A percentile compares a stretch with the other conserved stretches of the same genome.
phyloP scores from a whole-genome alignment of 75 land plant species.

The Ceratopteris richardii region DNA sequence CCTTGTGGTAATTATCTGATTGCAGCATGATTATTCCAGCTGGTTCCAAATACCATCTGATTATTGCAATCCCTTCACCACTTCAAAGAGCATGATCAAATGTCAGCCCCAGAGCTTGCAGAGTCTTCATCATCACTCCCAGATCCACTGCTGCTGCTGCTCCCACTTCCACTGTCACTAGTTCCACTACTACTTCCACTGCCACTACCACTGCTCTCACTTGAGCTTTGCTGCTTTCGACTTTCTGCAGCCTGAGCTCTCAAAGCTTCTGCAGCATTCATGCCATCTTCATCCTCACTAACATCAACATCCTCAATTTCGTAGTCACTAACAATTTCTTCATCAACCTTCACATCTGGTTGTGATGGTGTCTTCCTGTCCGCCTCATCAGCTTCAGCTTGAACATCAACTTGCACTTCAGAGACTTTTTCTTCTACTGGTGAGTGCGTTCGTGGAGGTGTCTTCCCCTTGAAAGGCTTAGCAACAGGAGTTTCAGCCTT shows the following conservation, averaged over 20 bases:
- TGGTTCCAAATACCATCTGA: no score
- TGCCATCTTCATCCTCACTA: slow-evolving; percentile 50
- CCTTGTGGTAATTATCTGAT: no score
- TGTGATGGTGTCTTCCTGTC: slow-evolving; percentile 8
- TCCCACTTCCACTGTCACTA: slow-evolving; percentile 49
- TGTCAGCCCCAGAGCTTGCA: slow-evolving; percentile 38
- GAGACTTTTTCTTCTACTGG: slow-evolving; percentile 1
- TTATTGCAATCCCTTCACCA: no score
- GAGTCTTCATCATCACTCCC: slow-evolving; percentile 60
- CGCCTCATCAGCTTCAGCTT: slow-evolving; percentile 44
- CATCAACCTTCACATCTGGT: slow-evolving; percentile 31
- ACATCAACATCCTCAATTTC: slow-evolving; percentile 81
- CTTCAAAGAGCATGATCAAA: not conserved
- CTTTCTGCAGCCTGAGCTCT: slow-evolving; percentile 54
- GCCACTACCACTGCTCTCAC: slow-evolving; percentile 49
- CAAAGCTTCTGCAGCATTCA: slow-evolving; percentile 57
- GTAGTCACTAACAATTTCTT: slow-evolving; percentile 61
- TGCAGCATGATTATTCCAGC: no score
- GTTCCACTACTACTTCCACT: slow-evolving; percentile 54
- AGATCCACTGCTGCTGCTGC: slow-evolving; percentile 37
- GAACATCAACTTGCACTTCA: slow-evolving; percentile 30
- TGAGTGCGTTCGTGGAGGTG: slow-evolving; percentile 5
- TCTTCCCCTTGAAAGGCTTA: slow-evolving; percentile 2
- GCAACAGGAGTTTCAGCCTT: slow-evolving; percentile 10
- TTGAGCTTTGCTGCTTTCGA: slow-evolving; percentile 22